phyloP scores from a whole-genome alignment of 805 yeast species.

The Clavispora asparagi region DNA sequence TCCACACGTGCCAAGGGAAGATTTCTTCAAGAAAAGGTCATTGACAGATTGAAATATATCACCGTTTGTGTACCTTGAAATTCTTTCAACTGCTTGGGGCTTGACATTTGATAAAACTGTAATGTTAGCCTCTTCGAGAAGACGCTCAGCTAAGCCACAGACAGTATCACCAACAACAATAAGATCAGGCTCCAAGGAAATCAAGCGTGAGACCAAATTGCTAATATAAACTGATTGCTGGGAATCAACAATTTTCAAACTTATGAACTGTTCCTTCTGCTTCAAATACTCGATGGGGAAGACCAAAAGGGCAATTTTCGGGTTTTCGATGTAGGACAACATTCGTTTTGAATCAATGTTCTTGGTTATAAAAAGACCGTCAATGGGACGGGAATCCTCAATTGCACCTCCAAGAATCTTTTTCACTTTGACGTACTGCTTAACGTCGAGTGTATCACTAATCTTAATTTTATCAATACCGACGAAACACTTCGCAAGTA shows the following conservation, averaged over 20 bases:
- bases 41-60: slow-evolving; percentile 86
- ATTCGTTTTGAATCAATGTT: slow-evolving; percentile 73
- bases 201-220: slow-evolving; percentile 73
- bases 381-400: slow-evolving; percentile 53
- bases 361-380: slow-evolving; percentile 84
- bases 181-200: slow-evolving; percentile 71
- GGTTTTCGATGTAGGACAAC: slow-evolving; percentile 59
- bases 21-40: slow-evolving; percentile 61
- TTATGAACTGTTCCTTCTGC: slow-evolving; percentile 72
- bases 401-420: slow-evolving; percentile 72
- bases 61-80: slow-evolving; percentile 74
- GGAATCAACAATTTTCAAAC: slow-evolving; percentile 75
- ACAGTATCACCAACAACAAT: slow-evolving; percentile 75
- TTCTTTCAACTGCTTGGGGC: slow-evolving; percentile 72
- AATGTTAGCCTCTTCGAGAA: slow-evolving; percentile 68
- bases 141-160: slow-evolving; percentile 72
- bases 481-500: slow-evolving; percentile 46
- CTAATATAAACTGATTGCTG: slow-evolving; percentile 84
- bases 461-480: slow-evolving; percentile 56
- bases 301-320: slow-evolving; percentile 75
- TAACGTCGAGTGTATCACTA: slow-evolving; percentile 75
- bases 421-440: slow-evolving; percentile 86
- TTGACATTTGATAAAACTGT: slow-evolving; percentile 80
- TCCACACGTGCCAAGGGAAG: slow-evolving; percentile 65
- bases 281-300: slow-evolving; percentile 85